A percentile compares a stretch with the other conserved stretches of the same genome.
These are phyloP conservation scores for Ogataea paradorogensis DNA, from an alignment of 805 yeast genomes.

Conservation along the genomic window DNA sequence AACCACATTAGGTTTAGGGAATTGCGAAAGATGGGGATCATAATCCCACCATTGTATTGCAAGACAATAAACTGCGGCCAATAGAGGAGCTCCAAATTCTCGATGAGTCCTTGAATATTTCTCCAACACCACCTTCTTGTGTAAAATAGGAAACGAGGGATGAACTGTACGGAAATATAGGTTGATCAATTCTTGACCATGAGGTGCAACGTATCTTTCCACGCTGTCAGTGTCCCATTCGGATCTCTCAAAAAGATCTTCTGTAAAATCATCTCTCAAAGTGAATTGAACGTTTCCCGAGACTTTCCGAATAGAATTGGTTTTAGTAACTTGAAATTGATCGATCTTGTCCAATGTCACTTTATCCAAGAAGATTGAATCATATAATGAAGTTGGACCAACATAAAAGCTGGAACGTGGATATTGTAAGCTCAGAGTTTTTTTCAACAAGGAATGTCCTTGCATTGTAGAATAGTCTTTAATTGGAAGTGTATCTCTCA, in stretches of 20 bases:
- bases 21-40: slow-evolving; percentile 70
- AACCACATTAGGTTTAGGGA: slow-evolving; percentile 74
- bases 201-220: slow-evolving; percentile 86
- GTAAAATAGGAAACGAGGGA: slow-evolving; percentile 88
- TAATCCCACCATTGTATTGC: slow-evolving; percentile 96
- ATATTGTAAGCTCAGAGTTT: slow-evolving; percentile 72
- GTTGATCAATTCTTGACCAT: slow-evolving; percentile 78
- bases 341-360: slow-evolving; percentile 69
- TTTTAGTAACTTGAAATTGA: slow-evolving; percentile 70
- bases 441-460: slow-evolving; percentile 62
- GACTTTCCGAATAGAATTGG: slow-evolving; percentile 73
- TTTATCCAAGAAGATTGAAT: slow-evolving; percentile 61
- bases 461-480: slow-evolving; percentile 65
- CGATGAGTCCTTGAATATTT: slow-evolving; percentile 88
- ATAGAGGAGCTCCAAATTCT: slow-evolving; percentile 84
- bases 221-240: slow-evolving; percentile 79
- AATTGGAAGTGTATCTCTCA: slow-evolving; percentile 56
- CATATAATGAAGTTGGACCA: slow-evolving; percentile 86
- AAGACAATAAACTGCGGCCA: slow-evolving; percentile 86
- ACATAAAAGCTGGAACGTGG: slow-evolving; percentile 88
- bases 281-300: slow-evolving; percentile 73
- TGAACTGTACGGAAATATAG: slow-evolving; percentile 83
- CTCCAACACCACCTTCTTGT: slow-evolving; percentile 86
- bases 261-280: slow-evolving; percentile 75
- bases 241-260: slow-evolving; percentile 62